Base-by-base conservation (phyloP, 306 rosid genomes). In the Medicago ruthenica region DNA sequence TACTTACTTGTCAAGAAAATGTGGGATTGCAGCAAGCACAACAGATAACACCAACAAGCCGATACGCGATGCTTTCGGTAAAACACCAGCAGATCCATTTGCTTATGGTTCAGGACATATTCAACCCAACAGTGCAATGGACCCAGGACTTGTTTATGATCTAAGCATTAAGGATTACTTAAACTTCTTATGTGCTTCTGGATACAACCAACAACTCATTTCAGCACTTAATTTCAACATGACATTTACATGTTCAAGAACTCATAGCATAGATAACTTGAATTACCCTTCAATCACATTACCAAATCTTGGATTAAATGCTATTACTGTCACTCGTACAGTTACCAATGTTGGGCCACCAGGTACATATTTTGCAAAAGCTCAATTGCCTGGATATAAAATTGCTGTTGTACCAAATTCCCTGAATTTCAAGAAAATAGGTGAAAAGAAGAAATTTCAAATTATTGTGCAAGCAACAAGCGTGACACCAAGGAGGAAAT, bases 251-350 rank as follows among this genome's bases (percentile, higher is more conserved):
- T 92, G 97, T 64, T 73, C 72, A 31, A 53, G 54, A 27, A 59
- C 84, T 15, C 81, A 54, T 57, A 89, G 62, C 7, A 27, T 81
- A 10, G 42, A 65, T 6, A 85, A 89, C 79, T 79, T 92, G 39
- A 92, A 92, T 79, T 87, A 92, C 81, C 97, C 96, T 63, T 87
- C 96, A 37, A 86, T 92, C 79, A 70, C 85, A 41, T 76, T 92
- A 17, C 86, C 87, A 6, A 47, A 77, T 80, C 85, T 86, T 1
- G 60, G 63, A 0, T 70, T 76, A 42, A 79, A 73, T 3, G 27
- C 79, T 0, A 11, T 76, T 6, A 76, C 22, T 9, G 71, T 82
- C 2, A 71, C 79, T 21, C 82, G 85, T 3, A 82, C 71, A 4
- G 79, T 76, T 16, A 82, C 85, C 34, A 82, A 82, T 76, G 85